phyloP scores from a whole-genome alignment of 2,329 filamentous ascomycete genomes.

The Colletotrichum plurivorum region DNA sequence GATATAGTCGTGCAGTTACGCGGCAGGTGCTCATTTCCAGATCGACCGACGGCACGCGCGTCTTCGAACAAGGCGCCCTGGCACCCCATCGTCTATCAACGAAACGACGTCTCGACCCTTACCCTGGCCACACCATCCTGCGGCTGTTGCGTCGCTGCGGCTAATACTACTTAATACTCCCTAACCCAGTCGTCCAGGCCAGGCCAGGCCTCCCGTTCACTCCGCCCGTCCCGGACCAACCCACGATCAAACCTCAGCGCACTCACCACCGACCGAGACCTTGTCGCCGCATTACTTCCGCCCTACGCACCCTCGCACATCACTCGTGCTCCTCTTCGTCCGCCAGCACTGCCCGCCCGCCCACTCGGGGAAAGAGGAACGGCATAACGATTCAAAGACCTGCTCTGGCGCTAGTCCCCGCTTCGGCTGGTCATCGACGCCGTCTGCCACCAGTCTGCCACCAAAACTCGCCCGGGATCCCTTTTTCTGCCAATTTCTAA shows the following conservation, averaged over 20 bases:
- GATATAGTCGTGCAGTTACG: constrained; percentile 1
- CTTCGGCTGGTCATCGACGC: constrained; percentile 32
- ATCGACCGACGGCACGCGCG: constrained; percentile 13
- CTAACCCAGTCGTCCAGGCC: neutral
- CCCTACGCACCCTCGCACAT: constrained; percentile 2
- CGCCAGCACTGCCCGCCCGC: constrained; percentile 10
- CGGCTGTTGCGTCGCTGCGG: too few species aligned
- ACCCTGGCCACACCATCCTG: neutral
- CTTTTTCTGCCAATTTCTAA: constrained; percentile 35
- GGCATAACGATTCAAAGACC: constrained; percentile 29
- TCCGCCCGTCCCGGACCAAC: constrained; percentile 35
- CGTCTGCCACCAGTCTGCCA: constrained; percentile 9
- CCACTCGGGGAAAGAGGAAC: constrained; percentile 4
- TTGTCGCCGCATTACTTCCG: neutral
- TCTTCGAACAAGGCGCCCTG: constrained; percentile 32
- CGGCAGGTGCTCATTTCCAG: neutral
- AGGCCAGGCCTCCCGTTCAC: constrained; percentile 30
- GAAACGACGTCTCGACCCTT: constrained; percentile 10
- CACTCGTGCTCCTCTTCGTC: constrained; percentile 10
- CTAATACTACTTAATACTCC: too few species aligned
- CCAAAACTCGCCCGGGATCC: constrained; percentile 12
- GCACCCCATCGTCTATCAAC: constrained; percentile 12
- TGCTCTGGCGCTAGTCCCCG: constrained; percentile 25
- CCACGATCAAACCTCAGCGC: constrained; percentile 28
- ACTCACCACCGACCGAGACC: neutral